A percentile compares a stretch with the other conserved stretches of the same genome.
phyloP scores from a whole-genome alignment of 306 rosid species.

The Biancaea sappan region DNA sequence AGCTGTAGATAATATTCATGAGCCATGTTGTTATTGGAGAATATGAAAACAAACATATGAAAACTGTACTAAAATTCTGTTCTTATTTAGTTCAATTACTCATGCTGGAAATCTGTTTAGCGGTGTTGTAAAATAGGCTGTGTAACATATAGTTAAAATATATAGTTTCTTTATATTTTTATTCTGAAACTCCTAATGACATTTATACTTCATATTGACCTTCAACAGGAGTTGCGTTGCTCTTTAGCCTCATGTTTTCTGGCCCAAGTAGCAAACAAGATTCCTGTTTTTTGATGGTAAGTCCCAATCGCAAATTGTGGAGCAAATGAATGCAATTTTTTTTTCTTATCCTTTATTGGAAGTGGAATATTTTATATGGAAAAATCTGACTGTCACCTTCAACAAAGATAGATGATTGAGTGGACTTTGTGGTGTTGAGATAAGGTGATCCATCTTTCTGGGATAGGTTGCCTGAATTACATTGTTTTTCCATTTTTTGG shows the following conservation, averaged over 20 bases:
- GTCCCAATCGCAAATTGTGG: conserved; percentile 27
- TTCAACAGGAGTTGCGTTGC: not conserved
- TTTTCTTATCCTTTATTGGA: not conserved
- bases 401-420: conserved; percentile 23
- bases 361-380: conserved; percentile 23
- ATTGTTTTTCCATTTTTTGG: not conserved
- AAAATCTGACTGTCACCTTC: conserved; percentile 11
- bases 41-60: too few species aligned
- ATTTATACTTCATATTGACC: not conserved
- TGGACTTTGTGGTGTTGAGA: conserved; percentile 32
- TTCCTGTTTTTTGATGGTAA: conserved; percentile 36
- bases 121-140: conserved; percentile 8
- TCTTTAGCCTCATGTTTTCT: not conserved
- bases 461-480: conserved; percentile 23
- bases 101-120: too few species aligned
- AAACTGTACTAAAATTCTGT: too few species aligned
- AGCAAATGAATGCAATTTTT: conserved; percentile 9
- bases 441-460: conserved; percentile 35
- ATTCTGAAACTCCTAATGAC: too few species aligned
- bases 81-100: too few species aligned
- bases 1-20: too few species aligned
- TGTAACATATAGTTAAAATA: conserved; percentile 4
- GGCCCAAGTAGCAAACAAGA: not conserved
- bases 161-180: not conserved
- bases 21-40: too few species aligned